Conservation (phyloP, 2,329 filamentous ascomycete genomes). For the Cladophialophora psammophila region DNA sequence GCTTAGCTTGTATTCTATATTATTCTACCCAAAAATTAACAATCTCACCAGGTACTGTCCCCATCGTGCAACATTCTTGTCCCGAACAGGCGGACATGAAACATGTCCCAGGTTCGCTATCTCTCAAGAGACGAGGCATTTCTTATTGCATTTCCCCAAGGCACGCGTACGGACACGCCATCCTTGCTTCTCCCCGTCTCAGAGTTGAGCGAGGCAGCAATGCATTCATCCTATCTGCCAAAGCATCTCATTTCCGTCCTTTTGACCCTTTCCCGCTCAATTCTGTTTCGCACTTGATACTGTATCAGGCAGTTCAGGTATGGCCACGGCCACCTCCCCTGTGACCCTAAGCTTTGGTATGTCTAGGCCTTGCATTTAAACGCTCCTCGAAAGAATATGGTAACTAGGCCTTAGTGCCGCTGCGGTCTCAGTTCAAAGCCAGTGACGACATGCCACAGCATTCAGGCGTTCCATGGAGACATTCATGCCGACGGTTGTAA, state of each 20-base stretch:
- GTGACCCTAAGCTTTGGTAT: background rate
- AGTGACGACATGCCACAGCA: background rate
- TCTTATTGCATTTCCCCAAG: background rate
- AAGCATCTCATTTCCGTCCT: background rate
- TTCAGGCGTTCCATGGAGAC: conserved; percentile 12
- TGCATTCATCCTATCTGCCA: background rate
- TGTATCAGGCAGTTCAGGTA: background rate
- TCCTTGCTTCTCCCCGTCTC: background rate
- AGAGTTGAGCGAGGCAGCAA: conserved; percentile 1
- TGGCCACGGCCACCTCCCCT: background rate
- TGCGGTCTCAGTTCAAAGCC: background rate
- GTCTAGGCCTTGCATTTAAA: background rate
- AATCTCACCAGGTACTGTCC: background rate
- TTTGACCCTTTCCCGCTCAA: background rate
- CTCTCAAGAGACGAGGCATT: background rate
- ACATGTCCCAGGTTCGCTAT: background rate
- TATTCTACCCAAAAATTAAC: background rate
- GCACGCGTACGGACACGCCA: too few species aligned
- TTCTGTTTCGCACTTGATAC: background rate
- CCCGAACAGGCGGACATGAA: background rate
- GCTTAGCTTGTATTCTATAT: background rate
- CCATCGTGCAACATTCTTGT: background rate
- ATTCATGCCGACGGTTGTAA: background rate
- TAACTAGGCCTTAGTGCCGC: background rate
- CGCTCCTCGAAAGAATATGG: background rate